These are phyloP conservation scores for Aeschynomene evenia DNA, from an alignment of 306 rosid genomes.

Conservation along the genomic window DNA sequence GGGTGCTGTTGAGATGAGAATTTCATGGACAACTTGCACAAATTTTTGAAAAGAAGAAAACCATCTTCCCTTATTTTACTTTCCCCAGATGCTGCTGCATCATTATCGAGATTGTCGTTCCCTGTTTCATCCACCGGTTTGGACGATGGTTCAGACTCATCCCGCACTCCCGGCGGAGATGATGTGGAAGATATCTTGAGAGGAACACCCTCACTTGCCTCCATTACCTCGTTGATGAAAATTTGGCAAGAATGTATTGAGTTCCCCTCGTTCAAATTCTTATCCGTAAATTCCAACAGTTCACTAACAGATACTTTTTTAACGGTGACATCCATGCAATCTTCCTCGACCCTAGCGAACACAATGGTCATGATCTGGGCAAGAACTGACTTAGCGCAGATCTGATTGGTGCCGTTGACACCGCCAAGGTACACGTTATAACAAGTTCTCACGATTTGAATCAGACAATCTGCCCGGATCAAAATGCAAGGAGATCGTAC, in stretches of 20 bases:
- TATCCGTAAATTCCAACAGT: conserved; percentile 88
- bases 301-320: conserved; percentile 66
- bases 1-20: conserved; percentile 86
- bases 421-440: conserved; percentile 98
- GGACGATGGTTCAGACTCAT: conserved; percentile 40
- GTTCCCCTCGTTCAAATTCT: conserved; percentile 93
- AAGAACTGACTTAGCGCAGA: conserved; percentile 97
- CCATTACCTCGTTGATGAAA: conserved; percentile 84
- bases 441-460: conserved; percentile 83
- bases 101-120: conserved; percentile 40
- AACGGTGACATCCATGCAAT: conserved; percentile 53
- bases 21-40: conserved; percentile 96
- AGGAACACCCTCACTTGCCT: conserved; percentile 62
- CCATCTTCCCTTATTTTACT: conserved; percentile 97
- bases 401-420: conserved; percentile 91
- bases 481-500: conserved; percentile 73
- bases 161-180: conserved; percentile 35
- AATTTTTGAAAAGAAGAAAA: conserved; percentile 79
- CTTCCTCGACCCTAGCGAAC: conserved; percentile 77
- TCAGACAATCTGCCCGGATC: conserved; percentile 81
- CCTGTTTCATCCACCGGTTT: conserved; percentile 31
- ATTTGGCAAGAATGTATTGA: conserved; percentile 78
- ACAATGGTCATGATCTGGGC: conserved; percentile 90
- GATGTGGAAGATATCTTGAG: conserved; percentile 20
- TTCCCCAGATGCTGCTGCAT: conserved; percentile 44